These are phyloP conservation scores for Dioscorea dumetorum DNA, from an alignment of 106 monocot genomes.

Conservation along the genomic window DNA sequence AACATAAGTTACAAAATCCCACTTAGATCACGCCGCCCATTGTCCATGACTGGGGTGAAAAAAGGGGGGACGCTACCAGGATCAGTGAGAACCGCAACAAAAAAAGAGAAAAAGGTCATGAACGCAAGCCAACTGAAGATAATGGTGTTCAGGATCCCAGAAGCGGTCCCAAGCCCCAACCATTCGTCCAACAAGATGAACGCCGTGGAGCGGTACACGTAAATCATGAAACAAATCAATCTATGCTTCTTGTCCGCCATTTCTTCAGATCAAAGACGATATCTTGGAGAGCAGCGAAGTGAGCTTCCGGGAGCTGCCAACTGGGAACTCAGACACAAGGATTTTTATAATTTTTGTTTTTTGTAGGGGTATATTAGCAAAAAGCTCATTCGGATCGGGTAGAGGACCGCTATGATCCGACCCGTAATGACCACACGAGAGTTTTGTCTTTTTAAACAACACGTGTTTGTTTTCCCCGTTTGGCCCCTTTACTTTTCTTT, in stretches of 20 bases:
- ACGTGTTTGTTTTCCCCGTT: too few species aligned
- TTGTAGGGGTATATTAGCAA: too few species aligned
- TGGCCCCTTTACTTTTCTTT: too few species aligned
- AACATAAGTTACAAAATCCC: neutral
- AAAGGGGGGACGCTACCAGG: slow-evolving; percentile 47
- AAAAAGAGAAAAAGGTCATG: slow-evolving; percentile 36
- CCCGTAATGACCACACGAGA: too few species aligned
- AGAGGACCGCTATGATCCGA: too few species aligned
- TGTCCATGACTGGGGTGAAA: slow-evolving; percentile 43
- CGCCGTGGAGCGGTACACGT: slow-evolving; percentile 51
- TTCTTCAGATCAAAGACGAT: neutral
- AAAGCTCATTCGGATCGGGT: too few species aligned
- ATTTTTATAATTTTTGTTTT: too few species aligned
- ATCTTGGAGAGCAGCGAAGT: too few species aligned
- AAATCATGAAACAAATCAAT: slow-evolving; percentile 19
- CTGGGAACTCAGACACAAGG: too few species aligned
- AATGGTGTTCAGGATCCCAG: slow-evolving; percentile 34
- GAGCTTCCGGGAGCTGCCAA: too few species aligned
- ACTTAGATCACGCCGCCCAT: slow-evolving; percentile 34
- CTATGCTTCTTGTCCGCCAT: slow-evolving; percentile 25
- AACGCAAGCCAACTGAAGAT: slow-evolving; percentile 33
- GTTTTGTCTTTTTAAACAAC: too few species aligned
- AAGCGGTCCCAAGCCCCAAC: slow-evolving; percentile 28
- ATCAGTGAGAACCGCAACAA: slow-evolving; percentile 30
- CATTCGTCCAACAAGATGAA: slow-evolving; percentile 53